Base-by-base conservation (phyloP, 257 asterid species). In the Nicotiana noctiflora region DNA sequence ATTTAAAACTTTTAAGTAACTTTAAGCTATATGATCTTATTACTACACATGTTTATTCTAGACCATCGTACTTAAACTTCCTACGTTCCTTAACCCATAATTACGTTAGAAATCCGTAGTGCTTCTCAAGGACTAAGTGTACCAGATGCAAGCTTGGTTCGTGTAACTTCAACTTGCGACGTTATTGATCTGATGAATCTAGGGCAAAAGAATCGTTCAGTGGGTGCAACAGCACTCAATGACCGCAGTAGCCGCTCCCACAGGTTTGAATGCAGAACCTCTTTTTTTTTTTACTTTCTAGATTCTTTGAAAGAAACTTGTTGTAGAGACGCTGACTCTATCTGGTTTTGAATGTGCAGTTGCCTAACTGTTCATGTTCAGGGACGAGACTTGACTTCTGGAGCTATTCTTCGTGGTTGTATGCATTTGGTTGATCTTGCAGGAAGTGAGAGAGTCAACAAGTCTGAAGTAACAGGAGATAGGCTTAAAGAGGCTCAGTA, bases 371-470 rank as follows among this genome's bases (percentile, higher is more conserved):
- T 96, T 82, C 99, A 91, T 76, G 97, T 96, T 78, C 98, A 92
- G 85, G 99, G 99, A 84, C 88, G 85, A 87, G 97, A 96, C 85
- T 78, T 94, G 88, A 89, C 95, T 49, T 84, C 99, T 59, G 98
- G 98, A 83, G 81, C 81, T 55, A 75, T 90, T 53, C 92, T 92
- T 49, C 94, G 93, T 51, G 99, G 99, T 61, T 96, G 99, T 88
- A 94, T 96, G 99, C 99, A 96, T 89, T 94, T 96, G 84, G 99
- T 96, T 85, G 99, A 96, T 87, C 85, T 96, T 56, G 99, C 99
- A 0, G 99, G 99, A 85, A 96, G 99, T 83, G 99, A 96, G 88
- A 91, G 99, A 87, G 98, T 96, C n/a, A 96, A 93, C 85, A 96
- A 96, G 83, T 94, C 99, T 60, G 98, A 94, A 92, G 99, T 88